Evolutionary conservation across 2,329 filamentous ascomycete genomes (phyloP).

Genomic region (Mollisiaceae sp.): DNA sequence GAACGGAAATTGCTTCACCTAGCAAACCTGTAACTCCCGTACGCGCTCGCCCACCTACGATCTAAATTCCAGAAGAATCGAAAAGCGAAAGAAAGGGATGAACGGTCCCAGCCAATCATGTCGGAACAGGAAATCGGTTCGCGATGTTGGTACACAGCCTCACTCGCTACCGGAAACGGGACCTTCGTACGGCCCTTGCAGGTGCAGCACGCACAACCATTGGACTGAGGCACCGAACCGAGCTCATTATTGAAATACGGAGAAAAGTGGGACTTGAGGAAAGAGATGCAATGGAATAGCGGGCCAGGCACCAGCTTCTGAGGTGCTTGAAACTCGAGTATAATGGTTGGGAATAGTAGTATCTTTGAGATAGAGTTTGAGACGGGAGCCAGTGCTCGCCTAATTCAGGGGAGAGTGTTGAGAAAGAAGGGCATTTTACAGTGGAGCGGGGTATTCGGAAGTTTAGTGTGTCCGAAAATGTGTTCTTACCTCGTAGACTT

Average conservation of each 20-base stretch:
- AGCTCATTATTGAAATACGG: not conserved
- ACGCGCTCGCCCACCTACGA: not conserved
- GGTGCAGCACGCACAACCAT: not conserved
- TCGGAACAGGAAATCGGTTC: not conserved
- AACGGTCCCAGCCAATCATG: not conserved
- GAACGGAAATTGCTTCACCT: not conserved
- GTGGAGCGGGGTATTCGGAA: not conserved
- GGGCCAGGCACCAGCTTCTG: not conserved
- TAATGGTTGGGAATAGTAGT: not conserved
- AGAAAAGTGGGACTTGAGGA: not conserved
- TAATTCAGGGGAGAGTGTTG: not conserved
- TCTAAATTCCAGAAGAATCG: not conserved
- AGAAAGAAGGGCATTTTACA: not conserved
- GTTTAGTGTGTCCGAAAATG: not conserved
- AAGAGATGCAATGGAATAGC: not conserved
- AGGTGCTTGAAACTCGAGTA: not conserved
- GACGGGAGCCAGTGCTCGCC: not conserved
- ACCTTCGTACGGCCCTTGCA: not conserved
- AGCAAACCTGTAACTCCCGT: not conserved
- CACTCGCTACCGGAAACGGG: not conserved
- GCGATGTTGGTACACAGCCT: constrained; percentile 1
- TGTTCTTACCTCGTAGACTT: not conserved
- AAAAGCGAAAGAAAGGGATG: not conserved
- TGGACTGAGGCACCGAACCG: not conserved
- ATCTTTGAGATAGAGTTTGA: not conserved